A percentile compares a stretch with the other conserved stretches of the same genome.
phyloP scores from a whole-genome alignment of 2,329 filamentous ascomycete species.

The Sporothrix variecibatus region DNA sequence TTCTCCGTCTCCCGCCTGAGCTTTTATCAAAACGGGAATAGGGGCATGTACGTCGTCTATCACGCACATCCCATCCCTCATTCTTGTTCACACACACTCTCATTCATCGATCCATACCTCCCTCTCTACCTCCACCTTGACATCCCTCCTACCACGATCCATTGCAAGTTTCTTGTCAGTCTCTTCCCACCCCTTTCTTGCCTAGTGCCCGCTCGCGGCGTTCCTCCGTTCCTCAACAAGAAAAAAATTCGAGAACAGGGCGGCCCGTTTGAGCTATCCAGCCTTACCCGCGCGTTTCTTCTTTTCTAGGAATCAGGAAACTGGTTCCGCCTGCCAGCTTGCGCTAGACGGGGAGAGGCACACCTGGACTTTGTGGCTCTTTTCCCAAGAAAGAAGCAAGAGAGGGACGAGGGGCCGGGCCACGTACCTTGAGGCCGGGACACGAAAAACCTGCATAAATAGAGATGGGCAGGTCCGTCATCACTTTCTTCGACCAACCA shows the following conservation, averaged over 20 bases:
- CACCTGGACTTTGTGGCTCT: not conserved
- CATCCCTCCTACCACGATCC: slow-evolving; percentile 9
- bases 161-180: not conserved
- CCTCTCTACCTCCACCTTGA: not conserved
- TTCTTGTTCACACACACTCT: not conserved
- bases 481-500: slow-evolving; percentile 17
- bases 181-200: not conserved
- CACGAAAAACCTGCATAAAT: slow-evolving; percentile 1
- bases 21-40: slow-evolving; percentile 22
- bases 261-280: slow-evolving; percentile 18
- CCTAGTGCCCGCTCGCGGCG: slow-evolving; percentile 5
- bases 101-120: not conserved
- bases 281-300: slow-evolving; percentile 16
- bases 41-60: slow-evolving; percentile 23
- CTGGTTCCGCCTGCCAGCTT: slow-evolving; percentile 12
- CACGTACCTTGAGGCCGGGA: not conserved
- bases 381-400: not conserved
- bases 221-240: not conserved
- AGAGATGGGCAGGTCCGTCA: slow-evolving; percentile 13
- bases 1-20: slow-evolving; percentile 10
- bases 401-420: not conserved
- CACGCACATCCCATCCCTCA: slow-evolving; percentile 32
- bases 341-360: not conserved
- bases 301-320: not conserved
- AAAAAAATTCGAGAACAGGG: not conserved